phyloP scores from a whole-genome alignment of 805 yeast species.

The Debaryomyces maramus region DNA sequence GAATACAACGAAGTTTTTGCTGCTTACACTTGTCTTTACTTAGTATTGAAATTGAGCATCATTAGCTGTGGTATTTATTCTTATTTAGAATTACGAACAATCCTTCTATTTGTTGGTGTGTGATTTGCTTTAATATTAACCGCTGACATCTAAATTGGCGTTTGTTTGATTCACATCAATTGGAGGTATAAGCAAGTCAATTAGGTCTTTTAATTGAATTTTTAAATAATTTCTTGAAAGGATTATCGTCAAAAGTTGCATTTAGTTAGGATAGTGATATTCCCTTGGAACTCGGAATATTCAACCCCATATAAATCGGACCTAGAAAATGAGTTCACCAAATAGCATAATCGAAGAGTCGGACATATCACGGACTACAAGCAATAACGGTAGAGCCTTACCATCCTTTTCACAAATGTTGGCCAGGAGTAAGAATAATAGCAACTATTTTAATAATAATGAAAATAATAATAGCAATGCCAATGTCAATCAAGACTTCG shows the following conservation, averaged over 20 bases:
- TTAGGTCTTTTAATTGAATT: too few relatives aligned
- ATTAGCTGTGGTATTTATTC: neutral
- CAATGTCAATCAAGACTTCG: constrained; percentile 10
- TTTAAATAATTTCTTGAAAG: too few relatives aligned
- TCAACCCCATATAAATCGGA: too few relatives aligned
- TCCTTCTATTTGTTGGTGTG: neutral
- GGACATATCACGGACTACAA: neutral
- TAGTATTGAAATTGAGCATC: neutral
- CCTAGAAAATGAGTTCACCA: constrained; percentile 7
- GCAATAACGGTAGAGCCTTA: neutral
- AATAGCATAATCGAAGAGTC: constrained; percentile 6
- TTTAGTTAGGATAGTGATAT: too few relatives aligned
- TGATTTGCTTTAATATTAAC: neutral
- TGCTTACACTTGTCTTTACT: neutral
- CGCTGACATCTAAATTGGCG: neutral
- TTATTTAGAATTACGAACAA: neutral
- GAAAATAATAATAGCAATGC: neutral
- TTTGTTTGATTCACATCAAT: neutral
- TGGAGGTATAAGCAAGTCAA: too few relatives aligned
- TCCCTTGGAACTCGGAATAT: too few relatives aligned
- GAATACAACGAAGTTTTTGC: too few relatives aligned
- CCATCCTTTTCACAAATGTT: neutral
- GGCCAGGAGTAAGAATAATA: constrained; percentile 1
- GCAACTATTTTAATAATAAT: neutral
- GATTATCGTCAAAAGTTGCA: too few relatives aligned